Percentiles rank a stretch among this genome's conserved stretches.
phyloP scores from a whole-genome alignment of 2,329 filamentous ascomycete genomes.

The Plenodomus lindquistii region DNA sequence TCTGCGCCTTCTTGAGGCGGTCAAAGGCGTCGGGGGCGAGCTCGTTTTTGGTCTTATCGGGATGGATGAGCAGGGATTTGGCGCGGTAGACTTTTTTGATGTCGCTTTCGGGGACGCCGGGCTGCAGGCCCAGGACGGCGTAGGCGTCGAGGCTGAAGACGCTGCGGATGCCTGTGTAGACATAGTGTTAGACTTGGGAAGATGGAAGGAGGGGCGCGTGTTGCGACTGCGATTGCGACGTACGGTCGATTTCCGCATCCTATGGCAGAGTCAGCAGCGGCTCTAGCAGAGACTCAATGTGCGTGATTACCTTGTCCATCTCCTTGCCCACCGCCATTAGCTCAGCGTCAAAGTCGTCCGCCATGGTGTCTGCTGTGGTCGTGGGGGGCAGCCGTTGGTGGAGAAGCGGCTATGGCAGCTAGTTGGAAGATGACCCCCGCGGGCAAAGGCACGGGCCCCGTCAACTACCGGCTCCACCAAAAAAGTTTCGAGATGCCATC shows the following conservation, averaged over 20 bases:
- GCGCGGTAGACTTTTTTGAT: conserved; percentile 94
- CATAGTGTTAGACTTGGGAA: conserved; percentile 1
- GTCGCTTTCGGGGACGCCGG: conserved; percentile 91
- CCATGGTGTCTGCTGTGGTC: conserved; percentile 44
- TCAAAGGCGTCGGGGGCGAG: conserved; percentile 94
- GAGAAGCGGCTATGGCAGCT: not conserved
- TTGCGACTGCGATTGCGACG: conserved; percentile 1
- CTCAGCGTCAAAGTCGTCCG: conserved; percentile 65
- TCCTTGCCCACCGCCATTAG: conserved; percentile 86
- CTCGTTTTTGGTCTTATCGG: conserved; percentile 93
- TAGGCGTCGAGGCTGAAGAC: conserved; percentile 87
- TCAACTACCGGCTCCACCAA: conserved; percentile 25
- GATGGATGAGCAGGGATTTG: conserved; percentile 98
- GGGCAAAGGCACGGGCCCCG: conserved; percentile 26
- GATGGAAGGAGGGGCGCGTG: not conserved
- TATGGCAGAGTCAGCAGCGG: conserved; percentile 41
- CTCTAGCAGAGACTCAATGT: not conserved
- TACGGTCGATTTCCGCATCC: conserved; percentile 92
- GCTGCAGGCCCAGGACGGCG: conserved; percentile 91
- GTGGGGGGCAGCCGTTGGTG: not conserved
- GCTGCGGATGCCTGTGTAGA: conserved; percentile 71
- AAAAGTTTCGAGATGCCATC: conserved; percentile 27
- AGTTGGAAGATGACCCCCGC: conserved; percentile 16
- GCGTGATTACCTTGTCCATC: conserved; percentile 72
- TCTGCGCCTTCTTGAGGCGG: conserved; percentile 92